Conservation (phyloP, 306 rosid genomes). For the Sicyos baderoa region DNA sequence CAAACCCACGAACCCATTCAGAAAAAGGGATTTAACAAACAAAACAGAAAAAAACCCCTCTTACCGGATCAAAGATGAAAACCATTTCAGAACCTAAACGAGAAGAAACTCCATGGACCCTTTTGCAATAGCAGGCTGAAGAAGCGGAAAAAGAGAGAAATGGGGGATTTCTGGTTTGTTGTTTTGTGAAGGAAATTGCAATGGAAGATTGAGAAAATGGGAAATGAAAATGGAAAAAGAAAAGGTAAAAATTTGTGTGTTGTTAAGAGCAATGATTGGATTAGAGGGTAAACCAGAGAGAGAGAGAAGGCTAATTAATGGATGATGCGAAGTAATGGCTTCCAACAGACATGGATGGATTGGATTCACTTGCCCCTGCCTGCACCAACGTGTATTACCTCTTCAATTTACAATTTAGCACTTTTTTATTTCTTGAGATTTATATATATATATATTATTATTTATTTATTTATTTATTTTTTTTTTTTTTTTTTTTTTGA, state of each 20-base stretch:
- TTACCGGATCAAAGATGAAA: conserved; percentile 2
- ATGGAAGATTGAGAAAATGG: conserved; percentile 9
- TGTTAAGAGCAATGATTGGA: conserved; percentile 1
- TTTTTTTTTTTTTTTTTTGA: no score
- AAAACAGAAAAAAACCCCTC: not conserved
- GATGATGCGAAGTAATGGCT: conserved; percentile 15
- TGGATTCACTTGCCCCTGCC: conserved; percentile 10
- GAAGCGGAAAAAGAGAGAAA: not conserved
- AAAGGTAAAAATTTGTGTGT: no score
- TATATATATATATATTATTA: no score
- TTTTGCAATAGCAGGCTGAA: not conserved
- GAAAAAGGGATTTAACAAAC: not conserved
- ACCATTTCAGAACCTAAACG: conserved; percentile 11
- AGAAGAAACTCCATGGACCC: conserved; percentile 3
- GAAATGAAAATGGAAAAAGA: not conserved
- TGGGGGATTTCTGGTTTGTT: conserved; percentile 5
- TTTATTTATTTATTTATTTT: no score
- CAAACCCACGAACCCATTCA: not conserved
- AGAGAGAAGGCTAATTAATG: conserved; percentile 15
- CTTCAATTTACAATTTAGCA: not conserved
- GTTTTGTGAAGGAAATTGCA: not conserved
- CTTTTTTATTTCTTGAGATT: no score
- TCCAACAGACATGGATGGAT: conserved; percentile 10
- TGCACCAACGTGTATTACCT: not conserved
- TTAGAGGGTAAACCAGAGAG: conserved; percentile 10